These are phyloP conservation scores for Starmerella bombi DNA, from an alignment of 805 yeast species.

Conservation along the genomic window DNA sequence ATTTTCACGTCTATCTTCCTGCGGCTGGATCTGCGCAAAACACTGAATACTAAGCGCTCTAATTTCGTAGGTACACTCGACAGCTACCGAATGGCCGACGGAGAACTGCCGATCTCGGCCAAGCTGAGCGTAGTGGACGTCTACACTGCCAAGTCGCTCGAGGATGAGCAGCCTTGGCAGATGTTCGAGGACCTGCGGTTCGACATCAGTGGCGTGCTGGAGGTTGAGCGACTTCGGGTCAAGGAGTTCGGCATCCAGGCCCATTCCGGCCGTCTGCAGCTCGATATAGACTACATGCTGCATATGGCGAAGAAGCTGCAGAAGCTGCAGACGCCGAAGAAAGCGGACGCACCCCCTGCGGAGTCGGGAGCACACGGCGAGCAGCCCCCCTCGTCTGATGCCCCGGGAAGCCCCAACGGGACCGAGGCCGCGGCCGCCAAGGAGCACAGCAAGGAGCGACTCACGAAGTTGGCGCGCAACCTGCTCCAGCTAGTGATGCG, in stretches of 20 bases:
- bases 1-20: constrained; percentile 24
- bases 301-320: constrained; percentile 13
- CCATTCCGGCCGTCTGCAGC: constrained; percentile 23
- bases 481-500: constrained; percentile 28
- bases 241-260: constrained; percentile 26
- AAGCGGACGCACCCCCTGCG: not conserved
- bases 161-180: constrained; percentile 26
- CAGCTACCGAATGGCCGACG: constrained; percentile 20
- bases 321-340: not conserved
- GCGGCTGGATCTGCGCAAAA: constrained; percentile 25
- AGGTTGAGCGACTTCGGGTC: constrained; percentile 22
- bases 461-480: not conserved
- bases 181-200: constrained; percentile 23
- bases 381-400: not conserved
- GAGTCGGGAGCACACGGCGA: not conserved
- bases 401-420: not conserved
- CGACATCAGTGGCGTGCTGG: constrained; percentile 26
- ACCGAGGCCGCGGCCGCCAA: not conserved
- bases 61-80: constrained; percentile 29
- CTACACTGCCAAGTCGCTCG: constrained; percentile 22
- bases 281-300: constrained; percentile 19
- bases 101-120: constrained; percentile 24
- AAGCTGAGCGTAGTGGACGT: constrained; percentile 23
- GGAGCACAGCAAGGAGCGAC: not conserved
- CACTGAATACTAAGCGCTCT: constrained; percentile 14